These are phyloP conservation scores for Pseudoperonospora humuli DNA, from an alignment of 352 stramenopile species.

Conservation along the genomic window DNA sequence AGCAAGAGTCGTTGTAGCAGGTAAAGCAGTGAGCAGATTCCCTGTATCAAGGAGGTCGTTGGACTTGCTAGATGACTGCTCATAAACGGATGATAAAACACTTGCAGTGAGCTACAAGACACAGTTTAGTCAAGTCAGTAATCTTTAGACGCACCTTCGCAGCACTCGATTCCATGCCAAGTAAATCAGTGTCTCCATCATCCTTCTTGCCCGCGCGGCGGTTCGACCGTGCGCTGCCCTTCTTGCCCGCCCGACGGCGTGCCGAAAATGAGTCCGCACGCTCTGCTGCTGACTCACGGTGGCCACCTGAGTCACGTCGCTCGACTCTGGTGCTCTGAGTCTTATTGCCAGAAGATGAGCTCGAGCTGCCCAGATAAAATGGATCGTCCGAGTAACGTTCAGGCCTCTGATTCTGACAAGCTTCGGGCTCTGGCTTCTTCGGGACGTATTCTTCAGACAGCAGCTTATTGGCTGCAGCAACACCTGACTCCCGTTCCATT, in stretches of 20 bases:
- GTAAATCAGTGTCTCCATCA: constrained; percentile 43
- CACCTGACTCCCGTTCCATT: constrained; percentile 50
- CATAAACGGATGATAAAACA: constrained; percentile 4
- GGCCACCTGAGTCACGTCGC: constrained; percentile 16
- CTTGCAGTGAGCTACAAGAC: constrained; percentile 10
- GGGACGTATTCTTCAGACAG: constrained; percentile 70
- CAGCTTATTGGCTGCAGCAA: constrained; percentile 70
- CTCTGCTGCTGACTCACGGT: constrained; percentile 31
- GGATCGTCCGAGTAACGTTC: constrained; percentile 76
- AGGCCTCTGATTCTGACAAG: constrained; percentile 23
- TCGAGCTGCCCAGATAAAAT: constrained; percentile 56
- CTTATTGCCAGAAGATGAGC: constrained; percentile 25
- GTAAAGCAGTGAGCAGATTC: constrained; percentile 37
- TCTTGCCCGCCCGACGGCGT: constrained; percentile 61
- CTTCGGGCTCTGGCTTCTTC: constrained; percentile 29
- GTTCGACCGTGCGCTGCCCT: constrained; percentile 37
- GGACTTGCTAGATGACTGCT: constrained; percentile 21
- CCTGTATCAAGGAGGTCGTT: constrained; percentile 43
- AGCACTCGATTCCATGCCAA: constrained; percentile 40
- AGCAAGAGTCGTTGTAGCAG: constrained; percentile 23
- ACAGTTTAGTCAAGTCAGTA: background rate
- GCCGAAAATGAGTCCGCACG: constrained; percentile 64
- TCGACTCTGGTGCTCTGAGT: constrained; percentile 42
- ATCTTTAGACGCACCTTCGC: constrained; percentile 20
- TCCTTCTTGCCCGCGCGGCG: constrained; percentile 48